Percentiles rank a stretch among this genome's conserved stretches.
Evolutionary conservation across 805 yeast species (phyloP).

Genomic region (Limtongozyma cylindracea): DNA sequence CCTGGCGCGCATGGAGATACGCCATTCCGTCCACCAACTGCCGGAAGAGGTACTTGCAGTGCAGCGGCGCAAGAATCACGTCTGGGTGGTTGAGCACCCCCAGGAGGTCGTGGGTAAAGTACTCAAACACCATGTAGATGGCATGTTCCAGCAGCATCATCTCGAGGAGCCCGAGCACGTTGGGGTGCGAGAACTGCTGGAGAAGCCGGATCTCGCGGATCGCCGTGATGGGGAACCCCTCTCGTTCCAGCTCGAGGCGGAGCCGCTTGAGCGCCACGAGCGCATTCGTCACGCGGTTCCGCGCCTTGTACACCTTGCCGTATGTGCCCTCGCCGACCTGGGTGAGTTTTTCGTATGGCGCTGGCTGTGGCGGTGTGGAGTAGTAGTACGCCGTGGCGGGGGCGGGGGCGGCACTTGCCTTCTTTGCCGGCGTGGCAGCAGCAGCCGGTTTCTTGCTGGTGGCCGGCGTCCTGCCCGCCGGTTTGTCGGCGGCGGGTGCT

Average conservation of each 20-base stretch:
- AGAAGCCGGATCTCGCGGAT: constrained; percentile 71
- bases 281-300: constrained; percentile 37
- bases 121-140: constrained; percentile 79
- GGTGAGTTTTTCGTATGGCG: constrained; percentile 47
- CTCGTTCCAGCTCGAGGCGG: constrained; percentile 68
- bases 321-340: constrained; percentile 99
- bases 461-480: too few species aligned
- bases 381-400: too few species aligned
- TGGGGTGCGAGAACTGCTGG: constrained; percentile 61
- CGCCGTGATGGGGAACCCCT: constrained; percentile 93
- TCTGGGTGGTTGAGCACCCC: constrained; percentile 66
- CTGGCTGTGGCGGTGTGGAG: too few species aligned
- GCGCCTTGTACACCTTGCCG: constrained; percentile 85
- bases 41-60: constrained; percentile 37
- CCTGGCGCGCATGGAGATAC: constrained; percentile 40
- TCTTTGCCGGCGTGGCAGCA: too few species aligned
- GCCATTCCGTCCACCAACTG: constrained; percentile 46
- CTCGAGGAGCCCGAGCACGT: constrained; percentile 62
- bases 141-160: constrained; percentile 66
- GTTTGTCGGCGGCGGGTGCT: too few species aligned
- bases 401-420: too few species aligned
- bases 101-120: constrained; percentile 80
- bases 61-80: constrained; percentile 31
- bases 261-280: constrained; percentile 73
- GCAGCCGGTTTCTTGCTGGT: too few species aligned